Evolutionary conservation across 2,329 filamentous ascomycete genomes (phyloP).

Genomic region (Pseudogymnoascus sp.): DNA sequence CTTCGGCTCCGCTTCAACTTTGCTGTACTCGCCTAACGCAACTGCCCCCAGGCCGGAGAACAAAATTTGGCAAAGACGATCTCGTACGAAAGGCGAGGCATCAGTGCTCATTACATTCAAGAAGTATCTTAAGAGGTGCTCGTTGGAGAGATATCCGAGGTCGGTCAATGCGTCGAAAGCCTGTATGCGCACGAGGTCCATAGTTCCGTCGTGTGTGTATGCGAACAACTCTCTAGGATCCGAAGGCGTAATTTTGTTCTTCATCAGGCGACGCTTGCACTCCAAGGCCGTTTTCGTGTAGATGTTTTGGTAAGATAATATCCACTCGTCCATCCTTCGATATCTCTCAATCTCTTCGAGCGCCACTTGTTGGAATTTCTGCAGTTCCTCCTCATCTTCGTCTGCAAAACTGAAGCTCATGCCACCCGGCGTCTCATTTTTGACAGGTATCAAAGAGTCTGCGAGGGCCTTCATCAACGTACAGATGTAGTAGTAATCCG

Average conservation of each 20-base stretch:
- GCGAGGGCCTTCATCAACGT: slow-evolving; percentile 63
- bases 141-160: slow-evolving; percentile 52
- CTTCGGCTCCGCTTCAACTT: slow-evolving; percentile 21
- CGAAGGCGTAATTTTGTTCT: slow-evolving; percentile 51
- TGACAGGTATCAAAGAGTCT: slow-evolving; percentile 47
- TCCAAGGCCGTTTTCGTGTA: slow-evolving; percentile 57
- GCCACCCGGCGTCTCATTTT: slow-evolving; percentile 23
- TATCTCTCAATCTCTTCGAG: slow-evolving; percentile 62
- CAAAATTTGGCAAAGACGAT: slow-evolving; percentile 52
- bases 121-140: slow-evolving; percentile 48
- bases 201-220: slow-evolving; percentile 58
- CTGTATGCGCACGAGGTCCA: slow-evolving; percentile 57
- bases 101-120: slow-evolving; percentile 54
- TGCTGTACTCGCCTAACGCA: slow-evolving; percentile 52
- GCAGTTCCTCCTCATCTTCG: slow-evolving; percentile 37
- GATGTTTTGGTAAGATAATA: slow-evolving; percentile 60
- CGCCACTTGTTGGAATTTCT: slow-evolving; percentile 34
- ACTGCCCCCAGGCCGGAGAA: slow-evolving; percentile 54
- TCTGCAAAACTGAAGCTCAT: slow-evolving; percentile 35
- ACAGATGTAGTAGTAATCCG: slow-evolving; percentile 83
- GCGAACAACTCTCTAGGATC: slow-evolving; percentile 51
- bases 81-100: slow-evolving; percentile 55
- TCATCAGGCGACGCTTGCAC: slow-evolving; percentile 57
- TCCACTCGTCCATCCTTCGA: slow-evolving; percentile 62
- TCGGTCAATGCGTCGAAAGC: slow-evolving; percentile 58